Conservation (phyloP, 2,329 filamentous ascomycete genomes). For the Colletotrichum incanum region DNA sequence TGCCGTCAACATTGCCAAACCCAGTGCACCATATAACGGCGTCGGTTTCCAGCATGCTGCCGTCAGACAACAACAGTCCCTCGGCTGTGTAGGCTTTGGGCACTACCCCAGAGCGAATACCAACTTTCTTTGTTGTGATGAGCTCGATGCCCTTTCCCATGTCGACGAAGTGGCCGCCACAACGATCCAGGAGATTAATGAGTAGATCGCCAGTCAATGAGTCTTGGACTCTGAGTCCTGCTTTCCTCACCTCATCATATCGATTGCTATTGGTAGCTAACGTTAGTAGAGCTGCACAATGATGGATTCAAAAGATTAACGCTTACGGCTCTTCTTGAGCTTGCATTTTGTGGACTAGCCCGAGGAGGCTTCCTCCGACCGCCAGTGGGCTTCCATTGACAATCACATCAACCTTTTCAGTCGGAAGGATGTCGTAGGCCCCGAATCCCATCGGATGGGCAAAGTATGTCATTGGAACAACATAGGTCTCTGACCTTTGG, state of each 20-base stretch:
- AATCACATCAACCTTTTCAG: conserved; percentile 46
- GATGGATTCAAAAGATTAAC: conserved; percentile 14
- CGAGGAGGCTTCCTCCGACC: conserved; percentile 25
- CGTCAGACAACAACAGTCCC: conserved; percentile 51
- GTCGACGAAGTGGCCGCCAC: conserved; percentile 56
- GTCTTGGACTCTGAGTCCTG: conserved; percentile 32
- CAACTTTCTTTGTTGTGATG: conserved; percentile 49
- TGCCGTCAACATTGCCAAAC: conserved; percentile 51
- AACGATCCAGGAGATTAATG: conserved; percentile 49
- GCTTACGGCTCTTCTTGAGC: conserved; percentile 40
- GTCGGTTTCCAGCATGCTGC: conserved; percentile 50
- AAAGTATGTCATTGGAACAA: conserved; percentile 53
- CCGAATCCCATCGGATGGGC: conserved; percentile 48
- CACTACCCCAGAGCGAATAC: conserved; percentile 49
- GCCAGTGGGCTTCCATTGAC: conserved; percentile 29
- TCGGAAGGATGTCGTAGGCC: conserved; percentile 48
- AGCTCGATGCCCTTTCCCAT: conserved; percentile 51
- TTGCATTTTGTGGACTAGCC: conserved; percentile 23
- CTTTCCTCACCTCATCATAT: conserved; percentile 21
- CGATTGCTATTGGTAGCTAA: conserved; percentile 15
- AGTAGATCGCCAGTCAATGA: conserved; percentile 37
- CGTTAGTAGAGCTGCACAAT: neutral
- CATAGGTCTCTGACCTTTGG: conserved; percentile 53
- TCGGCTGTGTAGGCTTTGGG: conserved; percentile 49
- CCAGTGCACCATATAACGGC: conserved; percentile 57